Base-by-base conservation (phyloP, 2,329 filamentous ascomycete genomes). In the Claviceps sp. region DNA sequence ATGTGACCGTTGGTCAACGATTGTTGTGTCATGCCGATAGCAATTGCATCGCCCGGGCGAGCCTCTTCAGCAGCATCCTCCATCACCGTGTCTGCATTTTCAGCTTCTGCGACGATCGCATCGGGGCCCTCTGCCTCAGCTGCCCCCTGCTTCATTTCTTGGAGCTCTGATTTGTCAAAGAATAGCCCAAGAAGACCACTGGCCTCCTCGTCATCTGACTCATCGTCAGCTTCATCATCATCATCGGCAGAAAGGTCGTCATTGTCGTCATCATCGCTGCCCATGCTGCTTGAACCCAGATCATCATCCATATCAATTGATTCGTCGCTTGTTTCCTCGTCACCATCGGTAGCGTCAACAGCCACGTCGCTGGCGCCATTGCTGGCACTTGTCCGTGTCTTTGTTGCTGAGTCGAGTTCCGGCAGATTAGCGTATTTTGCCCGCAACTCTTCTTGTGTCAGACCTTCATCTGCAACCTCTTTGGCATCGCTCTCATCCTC, bases 231-330 rank as follows among this genome's bases (percentile, higher is more conserved):
- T 2, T 72, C 73, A 4, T 71, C 72, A 4, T 73, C 73, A 3
- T 72, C 67, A 2, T 66, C 64, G 30, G 67, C 65, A 3, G 67
- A 71, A 36, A 30, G 40, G 14, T 26, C 49, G 16, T 68, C 70
- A 46, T 69, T 73, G 18, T 48, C 51, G 7, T 57, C 53, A 16
- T 73, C 70, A 16, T 70, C 70, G 49, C 58, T 61, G 7, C 56
- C 66, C 61, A 72, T 70, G 45, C 83, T 78, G 30, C 74, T 78
- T 3, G 79, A 80, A 2, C 77, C 79, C 57, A 82, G 67, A 52
- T 84, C 80, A 54, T 84, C 80, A 56, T 84, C 81, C 81, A 85
- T 85, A 58, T 83, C 79, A 22, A 84, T 70, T 1, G 81, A 84
- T 61, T 84, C 81, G 56, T 85, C 81, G 44, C 75, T 78, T 4